Evolutionary conservation across 208 protist genomes (phyloP), one percentile per base, ranked within the genome.

Genomic region (Acanthamoeba pearcei): DNA sequence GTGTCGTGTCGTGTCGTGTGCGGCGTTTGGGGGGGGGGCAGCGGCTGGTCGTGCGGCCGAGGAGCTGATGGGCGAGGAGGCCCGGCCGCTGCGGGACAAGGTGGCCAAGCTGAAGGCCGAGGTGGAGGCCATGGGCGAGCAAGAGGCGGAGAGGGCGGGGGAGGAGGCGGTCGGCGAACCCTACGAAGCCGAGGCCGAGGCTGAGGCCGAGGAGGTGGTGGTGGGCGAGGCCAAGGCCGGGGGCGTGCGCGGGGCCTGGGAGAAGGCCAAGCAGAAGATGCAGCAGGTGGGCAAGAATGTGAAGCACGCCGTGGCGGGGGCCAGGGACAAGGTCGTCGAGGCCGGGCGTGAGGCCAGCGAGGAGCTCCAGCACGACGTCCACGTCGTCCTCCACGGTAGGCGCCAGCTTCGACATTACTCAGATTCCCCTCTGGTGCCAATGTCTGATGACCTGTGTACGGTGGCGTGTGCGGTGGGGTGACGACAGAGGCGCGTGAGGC

Each of bases 241-340:
- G 38, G 42, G 38, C 22, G 74, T n/a, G 9, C 74, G 74, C 35
- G 74, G 22, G 22, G 22, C 46, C 38, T 82, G 74, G 74, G 74
- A 82, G 42, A 55, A 82, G 46, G 74, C 74, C 74, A 82, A 82
- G 74, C 19, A 82, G 24, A 82, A 82, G 74, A 13, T 82, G 74
- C 6, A 82, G 74, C 66, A 72, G 29, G 66, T 72, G n/a, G 66
- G 66, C 66, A 12, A 32, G 10, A 82, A 82, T 3, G 74, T 82
- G 35, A 82, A 82, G 74, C 55, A 53, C 46, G 38, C 32, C 22
- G 74, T 82, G 17, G 13, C 29, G 6, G 74, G 74, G 42, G 74
- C 46, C 42, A 82, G 53, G 42, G 74, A 82, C 6, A 46, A 82
- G 74, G 74, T 42, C 15, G 74, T 24, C 42, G 74, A 82, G 38